Conservation (phyloP, 352 stramenopile genomes). For the Phytophthora aleatoria region DNA sequence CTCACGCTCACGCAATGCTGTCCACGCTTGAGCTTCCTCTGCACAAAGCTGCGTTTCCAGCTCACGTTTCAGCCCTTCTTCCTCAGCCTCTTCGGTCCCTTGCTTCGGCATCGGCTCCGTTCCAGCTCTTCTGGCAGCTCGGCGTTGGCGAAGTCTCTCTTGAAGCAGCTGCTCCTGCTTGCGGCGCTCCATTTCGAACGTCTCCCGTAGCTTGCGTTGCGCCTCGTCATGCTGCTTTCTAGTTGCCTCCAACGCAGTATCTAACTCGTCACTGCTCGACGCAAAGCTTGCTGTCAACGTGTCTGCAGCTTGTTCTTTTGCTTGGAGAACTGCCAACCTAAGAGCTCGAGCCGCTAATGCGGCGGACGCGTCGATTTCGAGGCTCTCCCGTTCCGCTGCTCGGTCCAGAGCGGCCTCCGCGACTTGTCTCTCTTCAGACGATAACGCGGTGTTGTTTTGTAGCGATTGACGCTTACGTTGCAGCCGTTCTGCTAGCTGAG, state of each 20-base stretch:
- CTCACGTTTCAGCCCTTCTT: conserved; percentile 20
- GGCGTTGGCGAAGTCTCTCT: conserved; percentile 32
- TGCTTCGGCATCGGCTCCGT: conserved; percentile 1
- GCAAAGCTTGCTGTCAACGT: conserved; percentile 21
- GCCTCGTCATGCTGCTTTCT: conserved; percentile 25
- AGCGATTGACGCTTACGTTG: conserved; percentile 37
- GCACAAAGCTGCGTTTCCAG: conserved; percentile 12
- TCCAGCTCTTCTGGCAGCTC: conserved; percentile 18
- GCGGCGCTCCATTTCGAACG: conserved; percentile 33
- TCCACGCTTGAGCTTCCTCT: conserved; percentile 24
- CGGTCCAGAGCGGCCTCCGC: conserved; percentile 23
- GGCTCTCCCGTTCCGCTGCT: conserved; percentile 23
- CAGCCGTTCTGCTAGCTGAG: conserved; percentile 39
- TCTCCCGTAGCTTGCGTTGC: conserved; percentile 16
- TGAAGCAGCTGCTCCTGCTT: conserved; percentile 37
- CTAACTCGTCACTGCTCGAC: conserved; percentile 21
- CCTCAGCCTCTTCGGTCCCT: conserved; percentile 24
- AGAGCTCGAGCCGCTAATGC: conserved; percentile 18
- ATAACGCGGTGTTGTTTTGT: conserved; percentile 12
- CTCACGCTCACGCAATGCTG: conserved; percentile 6
- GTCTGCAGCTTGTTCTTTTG: conserved; percentile 14
- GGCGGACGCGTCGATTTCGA: conserved; percentile 25
- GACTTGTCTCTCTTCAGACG: conserved; percentile 8
- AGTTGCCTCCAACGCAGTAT: conserved; percentile 23
- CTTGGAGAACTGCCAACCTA: conserved; percentile 16